These are phyloP conservation scores for Vachellia pachyceras DNA, from an alignment of 306 rosid species.

Conservation along the genomic window DNA sequence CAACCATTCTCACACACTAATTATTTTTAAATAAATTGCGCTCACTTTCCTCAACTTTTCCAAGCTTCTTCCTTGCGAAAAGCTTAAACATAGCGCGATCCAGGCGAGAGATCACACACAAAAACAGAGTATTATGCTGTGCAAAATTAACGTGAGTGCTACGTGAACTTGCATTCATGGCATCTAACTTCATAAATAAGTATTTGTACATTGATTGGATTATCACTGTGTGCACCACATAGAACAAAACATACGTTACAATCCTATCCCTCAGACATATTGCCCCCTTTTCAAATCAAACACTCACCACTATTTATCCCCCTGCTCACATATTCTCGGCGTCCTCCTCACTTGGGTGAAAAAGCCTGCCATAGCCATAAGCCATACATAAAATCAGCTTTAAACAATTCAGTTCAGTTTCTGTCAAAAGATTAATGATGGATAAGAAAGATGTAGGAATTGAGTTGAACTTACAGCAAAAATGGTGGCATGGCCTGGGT, in stretches of 20 bases:
- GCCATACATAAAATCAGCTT: too few relatives aligned
- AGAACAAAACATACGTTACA: slow-evolving; percentile 19
- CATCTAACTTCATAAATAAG: slow-evolving; percentile 29
- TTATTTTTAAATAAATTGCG: not conserved
- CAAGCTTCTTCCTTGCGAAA: not conserved
- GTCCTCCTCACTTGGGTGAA: slow-evolving; percentile 65
- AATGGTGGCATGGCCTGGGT: slow-evolving; percentile 79
- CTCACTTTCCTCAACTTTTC: not conserved
- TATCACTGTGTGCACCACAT: slow-evolving; percentile 37
- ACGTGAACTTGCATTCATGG: slow-evolving; percentile 39
- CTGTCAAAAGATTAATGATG: not conserved
- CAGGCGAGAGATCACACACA: too few relatives aligned
- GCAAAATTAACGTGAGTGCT: not conserved
- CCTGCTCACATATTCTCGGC: not conserved
- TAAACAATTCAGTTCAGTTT: too few relatives aligned
- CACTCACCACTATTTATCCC: not conserved
- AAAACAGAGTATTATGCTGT: not conserved
- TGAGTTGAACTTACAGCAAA: slow-evolving; percentile 55
- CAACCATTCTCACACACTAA: not conserved
- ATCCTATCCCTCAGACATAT: not conserved
- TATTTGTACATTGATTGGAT: slow-evolving; percentile 49
- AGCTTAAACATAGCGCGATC: not conserved
- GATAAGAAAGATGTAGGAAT: not conserved
- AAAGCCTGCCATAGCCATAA: slow-evolving; percentile 52
- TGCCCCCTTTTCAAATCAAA: not conserved